These are phyloP conservation scores for Tuber aestivum DNA, from an alignment of 495 filamentous ascomycete species.

Conservation along the genomic window DNA sequence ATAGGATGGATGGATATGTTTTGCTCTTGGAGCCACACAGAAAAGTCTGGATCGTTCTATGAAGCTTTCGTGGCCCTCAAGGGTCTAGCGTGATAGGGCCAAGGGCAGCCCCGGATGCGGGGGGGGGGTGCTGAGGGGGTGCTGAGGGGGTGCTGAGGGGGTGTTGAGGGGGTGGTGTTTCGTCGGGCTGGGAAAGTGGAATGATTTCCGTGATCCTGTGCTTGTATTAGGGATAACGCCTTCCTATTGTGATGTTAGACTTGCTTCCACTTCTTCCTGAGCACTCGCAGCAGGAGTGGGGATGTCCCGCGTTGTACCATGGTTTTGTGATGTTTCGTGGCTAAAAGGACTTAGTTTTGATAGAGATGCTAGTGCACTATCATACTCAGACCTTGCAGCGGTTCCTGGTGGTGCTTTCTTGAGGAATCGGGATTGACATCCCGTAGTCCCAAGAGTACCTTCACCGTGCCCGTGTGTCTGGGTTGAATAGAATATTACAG, in stretches of 20 bases:
- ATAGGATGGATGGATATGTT: background rate
- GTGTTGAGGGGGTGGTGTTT: no score
- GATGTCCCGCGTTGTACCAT: background rate
- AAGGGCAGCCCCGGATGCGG: background rate
- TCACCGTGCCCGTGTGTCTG: no score
- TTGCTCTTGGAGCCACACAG: background rate
- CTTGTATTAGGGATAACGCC: background rate
- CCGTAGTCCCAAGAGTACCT: no score
- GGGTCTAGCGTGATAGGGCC: background rate
- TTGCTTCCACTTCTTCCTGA: background rate
- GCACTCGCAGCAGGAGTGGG: background rate
- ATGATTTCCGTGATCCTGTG: background rate
- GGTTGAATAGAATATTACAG: no score
- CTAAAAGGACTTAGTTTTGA: background rate
- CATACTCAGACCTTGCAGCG: no score
- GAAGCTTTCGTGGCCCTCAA: background rate
- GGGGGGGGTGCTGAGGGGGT: no score
- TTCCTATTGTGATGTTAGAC: background rate
- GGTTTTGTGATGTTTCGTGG: background rate
- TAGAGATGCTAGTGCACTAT: no score
- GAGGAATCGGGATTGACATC: no score
- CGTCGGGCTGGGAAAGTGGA: background rate
- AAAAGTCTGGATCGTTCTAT: background rate
- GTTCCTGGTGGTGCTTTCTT: no score
- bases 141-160: background rate